phyloP scores from a whole-genome alignment of 768 basidiomycete species.

The Strobilomyces dryophilus region DNA sequence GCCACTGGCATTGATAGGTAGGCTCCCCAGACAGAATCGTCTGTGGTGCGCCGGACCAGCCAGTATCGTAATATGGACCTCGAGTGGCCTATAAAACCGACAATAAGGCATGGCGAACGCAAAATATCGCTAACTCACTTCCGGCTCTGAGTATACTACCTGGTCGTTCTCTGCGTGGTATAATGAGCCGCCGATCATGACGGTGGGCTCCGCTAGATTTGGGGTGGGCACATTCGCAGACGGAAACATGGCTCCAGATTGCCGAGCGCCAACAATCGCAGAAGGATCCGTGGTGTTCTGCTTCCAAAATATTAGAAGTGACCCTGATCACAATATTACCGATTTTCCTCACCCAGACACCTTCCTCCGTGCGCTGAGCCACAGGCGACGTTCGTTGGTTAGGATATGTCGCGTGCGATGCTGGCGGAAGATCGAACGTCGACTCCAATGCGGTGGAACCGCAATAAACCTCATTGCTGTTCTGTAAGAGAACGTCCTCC shows the following conservation, averaged over 20 bases:
- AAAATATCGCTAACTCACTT: neutral
- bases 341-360: neutral
- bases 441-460: neutral
- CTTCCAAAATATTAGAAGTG: neutral
- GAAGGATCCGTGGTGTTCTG: neutral
- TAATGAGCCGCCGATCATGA: neutral
- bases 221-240: neutral
- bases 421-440: neutral
- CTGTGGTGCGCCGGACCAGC: neutral
- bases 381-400: neutral
- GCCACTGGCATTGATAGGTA: constrained; percentile 6
- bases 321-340: neutral
- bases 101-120: neutral
- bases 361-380: neutral
- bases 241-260: neutral
- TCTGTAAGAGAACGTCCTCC: neutral
- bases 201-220: neutral
- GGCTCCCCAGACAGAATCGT: too few species aligned
- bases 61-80: neutral
- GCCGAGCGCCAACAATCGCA: neutral
- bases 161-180: neutral
- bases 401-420: neutral
- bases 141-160: neutral
- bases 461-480: neutral
- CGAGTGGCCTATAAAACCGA: neutral